Evolutionary conservation across 192 early-diverging fungal species (phyloP).

Genomic region (Podila minutissima): DNA sequence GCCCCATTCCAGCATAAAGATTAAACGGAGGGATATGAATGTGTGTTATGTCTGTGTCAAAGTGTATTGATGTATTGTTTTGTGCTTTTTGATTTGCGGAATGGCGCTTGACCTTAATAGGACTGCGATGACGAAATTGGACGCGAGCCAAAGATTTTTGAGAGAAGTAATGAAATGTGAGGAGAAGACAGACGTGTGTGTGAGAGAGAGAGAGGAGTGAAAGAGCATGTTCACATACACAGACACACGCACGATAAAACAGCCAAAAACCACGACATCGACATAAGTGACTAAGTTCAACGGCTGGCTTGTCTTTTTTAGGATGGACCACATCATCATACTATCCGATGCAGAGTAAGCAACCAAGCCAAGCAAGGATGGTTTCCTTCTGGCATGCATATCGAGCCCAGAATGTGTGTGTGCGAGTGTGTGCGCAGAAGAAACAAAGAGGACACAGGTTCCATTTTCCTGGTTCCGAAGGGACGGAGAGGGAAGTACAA

Average conservation of each 20-base stretch:
- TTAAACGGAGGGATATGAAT: background rate
- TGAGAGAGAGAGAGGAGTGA: background rate
- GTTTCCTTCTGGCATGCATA: background rate
- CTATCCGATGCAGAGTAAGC: too few species aligned
- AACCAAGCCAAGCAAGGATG: too few species aligned
- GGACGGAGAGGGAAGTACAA: background rate
- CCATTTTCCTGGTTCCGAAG: background rate
- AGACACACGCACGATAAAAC: too few species aligned
- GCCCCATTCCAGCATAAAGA: too few species aligned
- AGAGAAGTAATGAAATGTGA: background rate
- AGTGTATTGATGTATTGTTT: background rate
- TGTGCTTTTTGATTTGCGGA: background rate
- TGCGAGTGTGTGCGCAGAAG: background rate
- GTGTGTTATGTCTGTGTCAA: background rate
- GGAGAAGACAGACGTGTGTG: background rate
- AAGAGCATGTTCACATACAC: too few species aligned
- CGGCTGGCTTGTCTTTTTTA: too few species aligned
- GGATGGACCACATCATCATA: too few species aligned
- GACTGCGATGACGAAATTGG: slow-evolving; percentile 1
- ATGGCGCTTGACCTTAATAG: background rate
- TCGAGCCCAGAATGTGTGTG: background rate
- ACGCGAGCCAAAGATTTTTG: background rate
- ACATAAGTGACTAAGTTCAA: too few species aligned
- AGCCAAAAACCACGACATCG: too few species aligned
- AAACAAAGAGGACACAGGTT: background rate